phyloP scores from a whole-genome alignment of 371 early-diverging fungal species.

The Mycotypha africana region DNA sequence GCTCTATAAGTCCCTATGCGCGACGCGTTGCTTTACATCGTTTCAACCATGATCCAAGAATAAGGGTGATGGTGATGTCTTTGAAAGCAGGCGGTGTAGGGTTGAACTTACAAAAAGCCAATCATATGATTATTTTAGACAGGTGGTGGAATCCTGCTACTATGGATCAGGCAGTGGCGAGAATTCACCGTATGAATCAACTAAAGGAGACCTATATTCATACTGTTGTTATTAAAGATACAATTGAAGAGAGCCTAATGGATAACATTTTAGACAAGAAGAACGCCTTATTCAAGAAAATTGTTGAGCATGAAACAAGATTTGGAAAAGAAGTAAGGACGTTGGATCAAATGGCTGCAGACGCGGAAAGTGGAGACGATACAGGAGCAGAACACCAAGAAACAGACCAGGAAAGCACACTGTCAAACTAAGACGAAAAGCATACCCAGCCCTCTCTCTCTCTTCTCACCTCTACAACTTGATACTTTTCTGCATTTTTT shows the following conservation, averaged over 20 bases:
- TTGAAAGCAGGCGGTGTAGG: slow-evolving; percentile 43
- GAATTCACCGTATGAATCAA: slow-evolving; percentile 44
- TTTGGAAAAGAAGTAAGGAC: neutral
- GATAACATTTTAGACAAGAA: slow-evolving; percentile 34
- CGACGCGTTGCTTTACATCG: slow-evolving; percentile 19
- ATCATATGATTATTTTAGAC: slow-evolving; percentile 43
- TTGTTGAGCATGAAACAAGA: slow-evolving; percentile 1
- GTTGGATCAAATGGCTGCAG: neutral
- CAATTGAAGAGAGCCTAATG: slow-evolving; percentile 37
- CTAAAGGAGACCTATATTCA: slow-evolving; percentile 33
- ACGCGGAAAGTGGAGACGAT: too few species aligned
- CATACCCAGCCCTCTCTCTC: too few species aligned
- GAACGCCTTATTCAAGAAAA: slow-evolving; percentile 10
- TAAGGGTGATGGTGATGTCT: slow-evolving; percentile 32
- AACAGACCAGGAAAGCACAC: too few species aligned
- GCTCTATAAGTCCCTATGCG: slow-evolving; percentile 17
- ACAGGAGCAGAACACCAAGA: too few species aligned
- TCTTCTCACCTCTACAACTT: too few species aligned
- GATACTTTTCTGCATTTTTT: too few species aligned
- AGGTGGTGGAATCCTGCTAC: slow-evolving; percentile 49
- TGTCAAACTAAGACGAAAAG: too few species aligned
- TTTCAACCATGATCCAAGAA: slow-evolving; percentile 26
- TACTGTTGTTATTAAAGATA: slow-evolving; percentile 36
- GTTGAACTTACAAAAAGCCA: slow-evolving; percentile 36
- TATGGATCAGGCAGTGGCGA: slow-evolving; percentile 42